Percentiles rank a stretch among this genome's conserved stretches.
Conservation (phyloP, 345 rosid genomes). For the Eutrema yunnanense region DNA sequence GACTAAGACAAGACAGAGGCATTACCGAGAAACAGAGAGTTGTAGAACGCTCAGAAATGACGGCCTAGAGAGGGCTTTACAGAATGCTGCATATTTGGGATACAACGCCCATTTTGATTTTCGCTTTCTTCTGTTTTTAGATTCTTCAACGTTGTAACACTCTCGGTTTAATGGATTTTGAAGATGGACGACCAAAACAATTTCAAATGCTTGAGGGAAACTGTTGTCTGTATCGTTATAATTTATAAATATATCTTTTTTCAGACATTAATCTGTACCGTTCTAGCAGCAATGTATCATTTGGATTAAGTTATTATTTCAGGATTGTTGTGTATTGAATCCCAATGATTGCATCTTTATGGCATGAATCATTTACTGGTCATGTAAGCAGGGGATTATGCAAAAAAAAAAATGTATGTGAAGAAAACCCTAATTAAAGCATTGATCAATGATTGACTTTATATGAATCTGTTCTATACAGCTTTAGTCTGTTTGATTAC, state of each 20-base stretch:
- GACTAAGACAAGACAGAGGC: constrained; percentile 24
- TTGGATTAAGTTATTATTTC: constrained; percentile 22
- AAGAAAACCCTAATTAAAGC: background rate
- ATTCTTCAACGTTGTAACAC: constrained; percentile 12
- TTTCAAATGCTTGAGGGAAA: constrained; percentile 1
- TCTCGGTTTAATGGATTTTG: constrained; percentile 6
- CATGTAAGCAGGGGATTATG: background rate
- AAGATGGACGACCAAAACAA: constrained; percentile 16
- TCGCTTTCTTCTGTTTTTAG: constrained; percentile 5
- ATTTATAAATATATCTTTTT: background rate
- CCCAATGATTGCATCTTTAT: background rate
- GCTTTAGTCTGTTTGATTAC: constrained; percentile 7
- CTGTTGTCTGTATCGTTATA: background rate
- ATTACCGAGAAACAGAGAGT: background rate
- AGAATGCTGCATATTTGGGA: constrained; percentile 19
- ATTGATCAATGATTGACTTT: background rate
- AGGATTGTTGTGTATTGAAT: background rate
- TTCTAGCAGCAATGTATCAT: background rate
- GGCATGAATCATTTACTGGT: background rate
- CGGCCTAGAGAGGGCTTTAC: constrained; percentile 9
- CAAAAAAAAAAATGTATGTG: background rate
- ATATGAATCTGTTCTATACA: background rate
- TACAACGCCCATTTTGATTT: constrained; percentile 2
- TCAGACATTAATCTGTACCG: background rate
- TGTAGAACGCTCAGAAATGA: constrained; percentile 2